Conservation (phyloP, 1,139 yeast genomes). For the Zygosaccharomyces pseudobailii region DNA sequence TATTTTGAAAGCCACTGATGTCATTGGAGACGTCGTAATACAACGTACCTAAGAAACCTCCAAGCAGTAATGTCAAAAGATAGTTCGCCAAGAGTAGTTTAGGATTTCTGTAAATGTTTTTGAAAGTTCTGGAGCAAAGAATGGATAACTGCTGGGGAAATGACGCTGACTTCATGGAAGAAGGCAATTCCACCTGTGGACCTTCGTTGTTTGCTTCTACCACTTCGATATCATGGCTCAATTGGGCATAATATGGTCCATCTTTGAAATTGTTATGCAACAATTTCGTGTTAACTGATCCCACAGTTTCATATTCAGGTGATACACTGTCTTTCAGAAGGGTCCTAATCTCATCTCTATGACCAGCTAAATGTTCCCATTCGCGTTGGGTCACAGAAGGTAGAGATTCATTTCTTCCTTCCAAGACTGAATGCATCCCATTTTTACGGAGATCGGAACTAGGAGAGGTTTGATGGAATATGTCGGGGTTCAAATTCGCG, state of each 20-base stretch:
- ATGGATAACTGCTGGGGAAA: slow-evolving; percentile 60
- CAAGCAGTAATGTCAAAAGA: slow-evolving; percentile 67
- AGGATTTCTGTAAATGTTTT: slow-evolving; percentile 88
- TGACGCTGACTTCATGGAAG: slow-evolving; percentile 45
- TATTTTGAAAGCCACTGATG: slow-evolving; percentile 92
- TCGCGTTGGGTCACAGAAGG: slow-evolving; percentile 59
- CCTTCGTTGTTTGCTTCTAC: slow-evolving; percentile 29
- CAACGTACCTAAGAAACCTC: slow-evolving; percentile 77
- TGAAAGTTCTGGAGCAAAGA: slow-evolving; percentile 80
- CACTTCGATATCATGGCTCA: slow-evolving; percentile 46
- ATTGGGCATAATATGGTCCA: slow-evolving; percentile 46
- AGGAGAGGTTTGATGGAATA: slow-evolving; percentile 5
- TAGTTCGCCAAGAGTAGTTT: slow-evolving; percentile 78
- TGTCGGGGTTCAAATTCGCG: slow-evolving; percentile 15
- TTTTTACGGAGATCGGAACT: slow-evolving; percentile 4
- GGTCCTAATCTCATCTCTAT: slow-evolving; percentile 58
- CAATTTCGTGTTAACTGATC: slow-evolving; percentile 23
- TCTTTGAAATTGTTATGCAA: slow-evolving; percentile 43
- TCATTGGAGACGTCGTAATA: slow-evolving; percentile 81
- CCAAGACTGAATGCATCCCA: slow-evolving; percentile 8
- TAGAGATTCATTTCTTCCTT: slow-evolving; percentile 16
- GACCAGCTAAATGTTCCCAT: slow-evolving; percentile 89
- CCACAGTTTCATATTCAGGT: slow-evolving; percentile 16
- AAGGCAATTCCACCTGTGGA: slow-evolving; percentile 13
- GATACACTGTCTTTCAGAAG: slow-evolving; percentile 34